Base-by-base conservation (phyloP, 148 eudicot species). In the Salicornia ramosissima region DNA sequence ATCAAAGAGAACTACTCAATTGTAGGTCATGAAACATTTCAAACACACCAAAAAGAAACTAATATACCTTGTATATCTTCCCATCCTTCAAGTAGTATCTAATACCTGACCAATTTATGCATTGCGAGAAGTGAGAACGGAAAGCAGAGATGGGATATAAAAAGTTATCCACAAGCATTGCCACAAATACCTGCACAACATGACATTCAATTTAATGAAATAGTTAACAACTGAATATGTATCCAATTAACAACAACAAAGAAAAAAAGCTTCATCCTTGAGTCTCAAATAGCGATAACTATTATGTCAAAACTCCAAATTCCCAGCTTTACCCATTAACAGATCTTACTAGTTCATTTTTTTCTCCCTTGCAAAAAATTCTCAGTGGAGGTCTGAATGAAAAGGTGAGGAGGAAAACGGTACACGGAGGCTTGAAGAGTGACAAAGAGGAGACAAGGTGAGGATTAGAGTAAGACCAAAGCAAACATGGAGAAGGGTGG, bases 21-120 rank as follows among this genome's bases (percentile, higher is more conserved):
- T 29, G 6, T 9, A 43, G 6, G 26, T 13, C 30, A 30, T 14
- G 34, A 33, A 34, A 49, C n/a, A 22, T 3, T 12, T 26, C 10
- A 14, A 25, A 18, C 5, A 62, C 1, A 11, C 19, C 19, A 30
- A 24, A 63, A 22, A 2, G 10, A 63, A 54, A 55, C 12, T 5
- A 16, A 4, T 58, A 45, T 83, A 90, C 98, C 98, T 79, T 88
- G 80, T 61, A 36, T 78, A 94, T 90, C 73, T 88, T 94, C 75
- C 98, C 98, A 74, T 90, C 78, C 83, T 76, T 87, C 78, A 94
- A 84, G 78, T 94, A 88, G 67, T 94, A 94, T 73, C 90, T 83
- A 53, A 90, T 94, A 63, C 98, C 97, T 57, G 98, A 94, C 97
- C 98, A 94, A 55, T 94, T 82, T 72, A 94, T 90, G 52, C 92